Base-by-base conservation (phyloP, 2,329 filamentous ascomycete species). In the Botrytis aclada region DNA sequence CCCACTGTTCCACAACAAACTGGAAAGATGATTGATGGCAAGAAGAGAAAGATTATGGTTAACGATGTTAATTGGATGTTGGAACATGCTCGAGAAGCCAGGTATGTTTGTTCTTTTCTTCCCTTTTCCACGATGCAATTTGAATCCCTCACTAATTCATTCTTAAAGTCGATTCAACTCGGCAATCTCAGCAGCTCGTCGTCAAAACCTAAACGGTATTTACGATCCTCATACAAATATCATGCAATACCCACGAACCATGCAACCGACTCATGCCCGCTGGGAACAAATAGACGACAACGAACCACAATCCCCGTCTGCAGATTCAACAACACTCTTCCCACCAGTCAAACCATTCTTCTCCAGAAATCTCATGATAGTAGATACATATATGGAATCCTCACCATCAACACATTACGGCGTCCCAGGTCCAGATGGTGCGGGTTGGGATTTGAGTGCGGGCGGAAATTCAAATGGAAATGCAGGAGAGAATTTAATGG, bases 31-130 rank as follows among this genome's bases (percentile, higher is more conserved):
- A 82, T 89, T 12, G 93, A 95, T 77, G 88, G 88, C 75, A 97
- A 97, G 85, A 94, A 93, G 85, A 88, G 92, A 77, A 92, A 92
- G 78, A 92, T 97, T 56, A 92, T 94, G 74, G 92, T 98, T 74
- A 98, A 95, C 70, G 93, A 97, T 78, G 90, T 92, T 73, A 99
- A 98, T 81, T 99, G 96, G 96, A 96, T 97, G 88, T 86, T 96
- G 73, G 94, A 98, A 83, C 96, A 99, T 83, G 94, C 95, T 41
- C 89, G 93, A 69, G 94, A 95, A 81, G 94, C 95, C 72, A 95
- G 92, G 94, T 97, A 86, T 79, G 87, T 83, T 65, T 60, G 41
- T 18, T 41, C 34, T 69, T 64, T 51, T 43, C 25, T 56, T 29
- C 34, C 60, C 2, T 37, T 64, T 51, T 5, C 37, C 22, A 32